Percentiles rank a stretch among this genome's conserved stretches.
These are phyloP conservation scores for Botrytis tulipae DNA, from an alignment of 2,329 filamentous ascomycete genomes.

Conservation along the genomic window DNA sequence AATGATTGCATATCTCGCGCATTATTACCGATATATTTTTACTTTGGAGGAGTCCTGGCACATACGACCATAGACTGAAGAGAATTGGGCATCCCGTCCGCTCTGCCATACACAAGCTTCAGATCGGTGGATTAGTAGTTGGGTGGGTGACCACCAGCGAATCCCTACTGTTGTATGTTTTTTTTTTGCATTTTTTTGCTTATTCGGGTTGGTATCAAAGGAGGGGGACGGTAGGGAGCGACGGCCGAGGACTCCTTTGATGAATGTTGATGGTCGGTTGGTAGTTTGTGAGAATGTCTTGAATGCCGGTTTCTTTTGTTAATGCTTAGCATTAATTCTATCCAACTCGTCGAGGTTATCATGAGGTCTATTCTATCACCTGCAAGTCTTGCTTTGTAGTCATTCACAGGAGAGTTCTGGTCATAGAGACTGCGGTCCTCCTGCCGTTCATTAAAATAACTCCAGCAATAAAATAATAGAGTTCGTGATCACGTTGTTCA, in stretches of 20 bases:
- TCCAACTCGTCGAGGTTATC: too few species aligned
- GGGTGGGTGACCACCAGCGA: not conserved
- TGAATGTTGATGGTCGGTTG: not conserved
- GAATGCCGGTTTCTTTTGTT: not conserved
- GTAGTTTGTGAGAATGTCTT: not conserved
- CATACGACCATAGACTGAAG: not conserved
- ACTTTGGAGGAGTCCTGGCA: fast-evolving
- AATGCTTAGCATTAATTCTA: not conserved
- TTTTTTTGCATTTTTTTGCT: not conserved
- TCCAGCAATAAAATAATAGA: too few species aligned
- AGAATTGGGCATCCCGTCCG: not conserved
- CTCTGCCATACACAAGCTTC: not conserved
- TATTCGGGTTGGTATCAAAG: fast-evolving
- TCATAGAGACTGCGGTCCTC: too few species aligned
- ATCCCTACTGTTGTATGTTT: not conserved
- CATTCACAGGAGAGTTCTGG: too few species aligned
- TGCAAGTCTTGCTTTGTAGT: too few species aligned
- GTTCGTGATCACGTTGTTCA: too few species aligned
- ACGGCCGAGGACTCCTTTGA: too few species aligned
- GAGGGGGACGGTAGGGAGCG: not conserved
- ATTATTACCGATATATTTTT: too few species aligned
- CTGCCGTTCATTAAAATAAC: fast-evolving
- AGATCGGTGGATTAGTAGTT: not conserved
- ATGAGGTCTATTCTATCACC: too few species aligned
- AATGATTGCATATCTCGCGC: not conserved